Base-by-base conservation (phyloP, 345 rosid genomes). In the Carallia pectinifolia region DNA sequence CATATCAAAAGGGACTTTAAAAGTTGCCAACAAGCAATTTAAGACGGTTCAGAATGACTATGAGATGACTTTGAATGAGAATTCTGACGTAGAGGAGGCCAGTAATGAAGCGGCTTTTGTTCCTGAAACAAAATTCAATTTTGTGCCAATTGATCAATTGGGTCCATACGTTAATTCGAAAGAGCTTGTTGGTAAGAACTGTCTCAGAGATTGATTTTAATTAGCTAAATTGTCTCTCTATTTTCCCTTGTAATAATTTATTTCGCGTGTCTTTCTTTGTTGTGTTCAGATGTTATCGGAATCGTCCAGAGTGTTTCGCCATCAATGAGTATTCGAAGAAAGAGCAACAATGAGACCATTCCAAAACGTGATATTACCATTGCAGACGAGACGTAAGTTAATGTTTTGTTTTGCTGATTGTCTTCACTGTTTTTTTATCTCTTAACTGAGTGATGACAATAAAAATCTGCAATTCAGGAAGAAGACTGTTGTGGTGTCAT, bases 41-140 rank as follows among this genome's bases (percentile, higher is more conserved):
- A 91, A 87, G 84, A 91, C 92, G 0, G 92, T 94, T 67, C 83
- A 88, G 52, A 94, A 94, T 80, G 98, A 94, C 72, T 94, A 91
- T 79, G 98, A 94, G 80, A 90, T 91, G 98, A 94, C 85, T 8
- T 72, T 94, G 77, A 88, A 90, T 79, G 96, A 94, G 69, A 87
- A 86, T 33, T 91, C 98, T 61, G 86, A 83, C 74, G 97, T 90
- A 58, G 97, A 94, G 71, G 96, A 91, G 83, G 96, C 83, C 64
- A 78, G 76, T 62, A 74, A 82, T 65, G 96, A 90, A 79, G 87
- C 81, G 69, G 37, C 83, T 62, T 85, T 87, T 70, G 77, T 94
- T 58, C 93, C 97, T n/a, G 89, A 90, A 80, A 87, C 90, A 1
- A 91, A 85, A 65, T 91, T 91, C 70, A 86, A 79, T 71, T 87